These are phyloP conservation scores for Triangularia verruculosa DNA, from an alignment of 2,329 filamentous ascomycete genomes.

Conservation along the genomic window DNA sequence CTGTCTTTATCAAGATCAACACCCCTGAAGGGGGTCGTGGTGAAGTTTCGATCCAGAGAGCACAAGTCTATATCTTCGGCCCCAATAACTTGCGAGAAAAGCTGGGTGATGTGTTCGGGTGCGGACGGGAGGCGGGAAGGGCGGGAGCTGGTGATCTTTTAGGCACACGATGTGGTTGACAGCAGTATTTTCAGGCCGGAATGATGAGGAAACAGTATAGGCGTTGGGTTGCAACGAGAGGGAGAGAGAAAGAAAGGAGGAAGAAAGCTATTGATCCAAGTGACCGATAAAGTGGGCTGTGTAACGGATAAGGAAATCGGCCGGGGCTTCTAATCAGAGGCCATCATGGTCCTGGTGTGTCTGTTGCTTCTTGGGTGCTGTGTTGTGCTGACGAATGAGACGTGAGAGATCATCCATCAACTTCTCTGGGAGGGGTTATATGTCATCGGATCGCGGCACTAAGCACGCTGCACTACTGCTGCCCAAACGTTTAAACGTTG, in stretches of 20 bases:
- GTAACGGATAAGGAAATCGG: background rate
- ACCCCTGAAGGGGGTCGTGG: background rate
- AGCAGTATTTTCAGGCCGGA: background rate
- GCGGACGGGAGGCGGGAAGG: background rate
- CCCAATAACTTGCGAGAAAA: background rate
- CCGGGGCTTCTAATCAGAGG: background rate
- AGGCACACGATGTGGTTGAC: background rate
- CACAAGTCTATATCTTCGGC: background rate
- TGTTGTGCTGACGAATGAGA: slow-evolving; percentile 12
- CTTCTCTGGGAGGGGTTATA: background rate
- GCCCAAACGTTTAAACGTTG: background rate
- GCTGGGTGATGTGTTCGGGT: background rate
- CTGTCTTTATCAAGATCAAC: background rate
- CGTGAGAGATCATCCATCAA: background rate
- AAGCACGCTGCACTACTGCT: background rate
- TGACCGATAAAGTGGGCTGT: slow-evolving; percentile 3
- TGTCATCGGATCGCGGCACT: slow-evolving; percentile 1
- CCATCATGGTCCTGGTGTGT: background rate
- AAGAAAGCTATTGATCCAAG: background rate
- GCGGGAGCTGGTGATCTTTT: background rate
- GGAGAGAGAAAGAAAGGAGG: background rate
- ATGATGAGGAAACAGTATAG: background rate
- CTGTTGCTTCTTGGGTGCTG: background rate
- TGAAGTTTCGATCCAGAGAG: background rate
- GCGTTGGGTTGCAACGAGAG: background rate